Evolutionary conservation across 2,329 filamentous ascomycete species (phyloP).

Genomic region (Esteya vermicola): DNA sequence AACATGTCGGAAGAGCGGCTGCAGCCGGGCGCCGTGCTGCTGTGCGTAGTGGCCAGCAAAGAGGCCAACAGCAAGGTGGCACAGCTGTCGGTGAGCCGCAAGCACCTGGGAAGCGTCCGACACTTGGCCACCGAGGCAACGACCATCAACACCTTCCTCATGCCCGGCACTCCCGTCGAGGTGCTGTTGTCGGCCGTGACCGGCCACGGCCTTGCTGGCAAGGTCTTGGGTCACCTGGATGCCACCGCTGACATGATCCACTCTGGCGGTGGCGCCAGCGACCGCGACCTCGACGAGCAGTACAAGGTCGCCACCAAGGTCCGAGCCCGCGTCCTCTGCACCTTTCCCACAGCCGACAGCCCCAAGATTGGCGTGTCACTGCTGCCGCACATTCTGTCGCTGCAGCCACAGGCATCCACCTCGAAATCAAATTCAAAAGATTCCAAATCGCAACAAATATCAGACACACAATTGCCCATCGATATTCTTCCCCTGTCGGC

Average conservation of each 20-base stretch:
- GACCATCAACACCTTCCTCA: constrained; percentile 76
- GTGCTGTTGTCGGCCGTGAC: constrained; percentile 67
- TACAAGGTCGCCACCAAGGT: constrained; percentile 76
- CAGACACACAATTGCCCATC: constrained; percentile 28
- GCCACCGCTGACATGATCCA: constrained; percentile 85
- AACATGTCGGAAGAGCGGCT: constrained; percentile 47
- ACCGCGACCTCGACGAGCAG: constrained; percentile 57
- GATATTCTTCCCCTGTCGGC: constrained; percentile 56
- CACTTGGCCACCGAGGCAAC: constrained; percentile 61
- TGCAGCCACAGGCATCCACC: constrained; percentile 20
- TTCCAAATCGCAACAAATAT: too few relatives aligned
- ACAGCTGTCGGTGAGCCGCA: constrained; percentile 65
- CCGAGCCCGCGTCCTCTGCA: constrained; percentile 78
- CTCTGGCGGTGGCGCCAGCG: constrained; percentile 59
- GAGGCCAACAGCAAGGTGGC: constrained; percentile 68
- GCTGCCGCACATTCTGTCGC: constrained; percentile 64
- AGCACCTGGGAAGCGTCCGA: constrained; percentile 52
- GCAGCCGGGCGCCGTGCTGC: constrained; percentile 69
- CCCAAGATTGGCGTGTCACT: constrained; percentile 81
- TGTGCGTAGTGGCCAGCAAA: constrained; percentile 68
- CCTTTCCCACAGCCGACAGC: constrained; percentile 62
- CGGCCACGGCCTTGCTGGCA: constrained; percentile 64
- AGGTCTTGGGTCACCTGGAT: constrained; percentile 83
- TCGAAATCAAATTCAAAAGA: too few relatives aligned
- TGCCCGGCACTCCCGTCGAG: constrained; percentile 84